Conservation (phyloP, 345 rosid genomes). For the Eucalyptus marginata region DNA sequence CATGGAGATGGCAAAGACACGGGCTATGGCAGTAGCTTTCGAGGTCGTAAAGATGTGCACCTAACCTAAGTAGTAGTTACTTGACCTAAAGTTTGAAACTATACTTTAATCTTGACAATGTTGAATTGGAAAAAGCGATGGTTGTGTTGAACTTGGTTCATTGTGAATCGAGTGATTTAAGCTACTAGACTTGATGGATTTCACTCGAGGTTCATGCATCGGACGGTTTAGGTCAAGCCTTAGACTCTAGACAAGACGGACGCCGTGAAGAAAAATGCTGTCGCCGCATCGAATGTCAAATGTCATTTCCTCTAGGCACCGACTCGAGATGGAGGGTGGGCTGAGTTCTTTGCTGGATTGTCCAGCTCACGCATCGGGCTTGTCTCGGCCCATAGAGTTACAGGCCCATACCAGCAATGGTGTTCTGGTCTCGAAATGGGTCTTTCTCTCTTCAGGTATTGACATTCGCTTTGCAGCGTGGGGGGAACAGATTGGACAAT, state of each 20-base stretch:
- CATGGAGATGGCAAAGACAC: not conserved
- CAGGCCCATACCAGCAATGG: not conserved
- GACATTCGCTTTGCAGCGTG: not conserved
- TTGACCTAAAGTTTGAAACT: not conserved
- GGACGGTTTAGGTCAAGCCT: not conserved
- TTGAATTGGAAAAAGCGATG: not conserved
- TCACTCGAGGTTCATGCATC: not conserved
- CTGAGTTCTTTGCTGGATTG: not conserved
- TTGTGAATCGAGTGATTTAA: not conserved
- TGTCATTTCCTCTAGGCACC: not conserved
- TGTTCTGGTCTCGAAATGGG: not conserved
- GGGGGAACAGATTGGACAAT: slow-evolving; percentile 2
- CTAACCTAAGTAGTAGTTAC: not conserved
- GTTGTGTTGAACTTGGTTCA: not conserved
- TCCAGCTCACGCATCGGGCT: not conserved
- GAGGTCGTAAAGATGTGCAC: not conserved
- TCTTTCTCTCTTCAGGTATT: not conserved
- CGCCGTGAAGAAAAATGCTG: not conserved
- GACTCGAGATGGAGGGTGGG: not conserved
- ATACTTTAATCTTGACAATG: not conserved
- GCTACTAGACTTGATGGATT: not conserved
- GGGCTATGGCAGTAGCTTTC: not conserved
- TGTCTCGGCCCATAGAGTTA: not conserved
- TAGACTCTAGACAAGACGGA: not conserved
- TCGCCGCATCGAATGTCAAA: not conserved